Conservation (phyloP, 176 grass and related monocot genomes). For the Aegilops bicornis region DNA sequence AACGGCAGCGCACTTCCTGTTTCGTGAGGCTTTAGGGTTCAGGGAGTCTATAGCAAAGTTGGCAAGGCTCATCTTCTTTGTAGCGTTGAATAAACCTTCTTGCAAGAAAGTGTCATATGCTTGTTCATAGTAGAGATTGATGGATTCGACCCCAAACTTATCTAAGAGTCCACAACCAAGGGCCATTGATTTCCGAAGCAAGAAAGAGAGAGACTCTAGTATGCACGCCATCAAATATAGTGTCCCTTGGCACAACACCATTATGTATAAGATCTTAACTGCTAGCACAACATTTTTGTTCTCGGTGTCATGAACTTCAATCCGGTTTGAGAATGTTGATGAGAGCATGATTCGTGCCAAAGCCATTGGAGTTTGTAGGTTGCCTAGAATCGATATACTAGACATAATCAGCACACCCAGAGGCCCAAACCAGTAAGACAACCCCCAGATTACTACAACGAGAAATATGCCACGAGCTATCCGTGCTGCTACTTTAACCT, state of each 20-base stretch:
- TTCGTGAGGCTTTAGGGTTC: background rate
- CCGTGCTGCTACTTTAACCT: background rate
- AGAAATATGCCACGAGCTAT: background rate
- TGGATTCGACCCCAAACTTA: background rate
- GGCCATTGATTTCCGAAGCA: background rate
- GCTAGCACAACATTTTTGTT: background rate
- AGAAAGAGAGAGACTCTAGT: background rate
- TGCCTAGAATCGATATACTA: no score
- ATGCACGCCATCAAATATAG: background rate
- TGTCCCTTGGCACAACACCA: constrained; percentile 15
- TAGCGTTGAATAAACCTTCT: background rate
- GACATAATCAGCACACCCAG: no score
- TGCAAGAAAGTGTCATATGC: background rate
- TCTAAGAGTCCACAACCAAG: background rate
- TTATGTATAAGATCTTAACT: background rate
- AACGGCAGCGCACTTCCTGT: background rate
- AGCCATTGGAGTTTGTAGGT: background rate
- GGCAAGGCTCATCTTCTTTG: background rate
- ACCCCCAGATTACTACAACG: background rate
- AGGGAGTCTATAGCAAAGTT: background rate
- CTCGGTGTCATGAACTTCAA: no score
- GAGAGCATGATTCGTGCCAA: no score
- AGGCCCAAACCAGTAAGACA: no score
- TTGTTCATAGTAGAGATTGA: constrained; percentile 10
- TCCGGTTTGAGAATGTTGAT: background rate